These are phyloP conservation scores for Stagonosporopsis rhizophila DNA, from an alignment of 2,329 filamentous ascomycete species.

Conservation along the genomic window DNA sequence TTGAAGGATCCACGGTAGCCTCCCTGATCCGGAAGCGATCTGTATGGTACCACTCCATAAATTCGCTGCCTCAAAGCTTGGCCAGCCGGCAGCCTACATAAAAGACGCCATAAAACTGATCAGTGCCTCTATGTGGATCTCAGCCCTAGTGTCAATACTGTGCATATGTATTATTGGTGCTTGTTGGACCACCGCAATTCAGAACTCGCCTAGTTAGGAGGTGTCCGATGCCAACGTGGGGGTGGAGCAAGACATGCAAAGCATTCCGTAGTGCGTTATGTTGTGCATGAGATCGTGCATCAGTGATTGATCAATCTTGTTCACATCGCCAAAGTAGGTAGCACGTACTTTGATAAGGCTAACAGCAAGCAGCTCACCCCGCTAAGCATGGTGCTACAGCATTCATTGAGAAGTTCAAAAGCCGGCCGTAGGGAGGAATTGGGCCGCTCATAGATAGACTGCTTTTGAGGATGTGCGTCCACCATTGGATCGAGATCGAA, in stretches of 20 bases:
- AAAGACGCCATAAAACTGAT: neutral
- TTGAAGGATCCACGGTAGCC: neutral
- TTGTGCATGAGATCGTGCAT: slow-evolving; percentile 1
- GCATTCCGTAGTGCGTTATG: slow-evolving; percentile 1
- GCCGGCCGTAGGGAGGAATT: neutral
- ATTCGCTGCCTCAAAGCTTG: neutral
- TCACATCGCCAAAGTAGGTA: neutral
- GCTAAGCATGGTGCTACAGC: neutral
- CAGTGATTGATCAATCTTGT: neutral
- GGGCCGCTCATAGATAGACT: no score
- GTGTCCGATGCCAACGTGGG: neutral
- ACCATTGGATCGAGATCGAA: neutral
- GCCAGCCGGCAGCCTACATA: neutral
- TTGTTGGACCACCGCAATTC: neutral
- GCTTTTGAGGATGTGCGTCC: no score
- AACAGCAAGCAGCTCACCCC: neutral
- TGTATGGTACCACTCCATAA: neutral
- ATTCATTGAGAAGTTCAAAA: neutral
- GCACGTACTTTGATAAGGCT: slow-evolving; percentile 1
- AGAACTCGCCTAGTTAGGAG: neutral
- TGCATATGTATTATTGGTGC: neutral
- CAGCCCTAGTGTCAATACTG: neutral
- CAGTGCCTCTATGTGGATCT: neutral
- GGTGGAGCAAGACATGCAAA: slow-evolving; percentile 1
- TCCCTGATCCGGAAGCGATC: neutral